Percentiles rank a stretch among this genome's conserved stretches.
These are phyloP conservation scores for Diaporthe longicolla DNA, from an alignment of 2,329 filamentous ascomycete species.

Conservation along the genomic window DNA sequence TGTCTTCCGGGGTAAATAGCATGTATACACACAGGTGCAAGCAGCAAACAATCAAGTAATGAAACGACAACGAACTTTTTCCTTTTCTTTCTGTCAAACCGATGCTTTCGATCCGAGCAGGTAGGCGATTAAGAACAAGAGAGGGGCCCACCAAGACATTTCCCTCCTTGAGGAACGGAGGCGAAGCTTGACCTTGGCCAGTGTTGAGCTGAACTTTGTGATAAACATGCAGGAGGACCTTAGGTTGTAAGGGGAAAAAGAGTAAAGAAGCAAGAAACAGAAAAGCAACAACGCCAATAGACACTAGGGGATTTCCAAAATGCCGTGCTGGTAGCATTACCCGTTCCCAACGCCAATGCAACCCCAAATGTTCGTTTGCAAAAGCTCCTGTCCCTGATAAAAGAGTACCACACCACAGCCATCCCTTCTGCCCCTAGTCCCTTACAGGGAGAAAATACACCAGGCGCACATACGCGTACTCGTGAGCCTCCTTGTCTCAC, in stretches of 20 bases:
- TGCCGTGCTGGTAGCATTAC: slow-evolving; percentile 35
- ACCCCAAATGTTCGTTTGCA: slow-evolving; percentile 12
- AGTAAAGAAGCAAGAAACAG: neutral
- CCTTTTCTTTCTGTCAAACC: slow-evolving; percentile 2
- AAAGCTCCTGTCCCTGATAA: neutral
- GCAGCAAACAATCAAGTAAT: neutral
- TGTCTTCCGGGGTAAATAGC: neutral
- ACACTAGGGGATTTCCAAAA: slow-evolving; percentile 35
- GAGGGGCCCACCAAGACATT: neutral
- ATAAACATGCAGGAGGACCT: slow-evolving; percentile 4
- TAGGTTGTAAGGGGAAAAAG: neutral
- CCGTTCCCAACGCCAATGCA: slow-evolving; percentile 31
- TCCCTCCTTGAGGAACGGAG: neutral
- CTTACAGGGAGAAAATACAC: neutral
- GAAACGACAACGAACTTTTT: slow-evolving; percentile 2
- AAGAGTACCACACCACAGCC: neutral
- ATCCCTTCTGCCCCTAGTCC: neutral
- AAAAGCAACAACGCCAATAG: slow-evolving; percentile 13
- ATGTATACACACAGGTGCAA: neutral
- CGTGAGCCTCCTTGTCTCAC: neutral
- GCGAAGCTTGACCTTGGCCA: neutral
- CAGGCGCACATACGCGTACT: neutral
- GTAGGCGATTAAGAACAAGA: neutral
- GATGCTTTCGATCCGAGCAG: neutral
- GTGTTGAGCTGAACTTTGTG: neutral